A percentile compares a stretch with the other conserved stretches of the same genome.
phyloP scores from a whole-genome alignment of 139 green algal genomes.

The Diplosphaera chodatii region DNA sequence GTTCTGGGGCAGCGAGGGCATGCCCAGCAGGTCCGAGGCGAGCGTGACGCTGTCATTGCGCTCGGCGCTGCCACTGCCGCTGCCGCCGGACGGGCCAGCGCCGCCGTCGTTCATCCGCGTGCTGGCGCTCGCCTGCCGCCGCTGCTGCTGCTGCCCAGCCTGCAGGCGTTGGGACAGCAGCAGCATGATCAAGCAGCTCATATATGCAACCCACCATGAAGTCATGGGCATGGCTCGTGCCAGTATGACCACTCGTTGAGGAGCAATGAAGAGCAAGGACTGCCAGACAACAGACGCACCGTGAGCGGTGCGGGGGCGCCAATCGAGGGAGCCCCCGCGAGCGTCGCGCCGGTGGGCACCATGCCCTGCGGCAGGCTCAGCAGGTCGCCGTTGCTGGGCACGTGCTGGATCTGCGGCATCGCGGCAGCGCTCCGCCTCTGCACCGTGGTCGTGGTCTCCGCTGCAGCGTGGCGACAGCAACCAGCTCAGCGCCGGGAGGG shows the following conservation, averaged over 20 bases:
- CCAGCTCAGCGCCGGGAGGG: too few relatives aligned
- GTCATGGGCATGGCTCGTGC: too few relatives aligned
- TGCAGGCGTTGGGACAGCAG: too few relatives aligned
- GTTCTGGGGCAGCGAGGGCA: conserved; percentile 3
- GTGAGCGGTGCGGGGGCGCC: neutral
- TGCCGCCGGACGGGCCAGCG: neutral
- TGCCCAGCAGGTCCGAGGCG: conserved; percentile 6
- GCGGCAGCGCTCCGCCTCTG: too few relatives aligned
- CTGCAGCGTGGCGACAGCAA: neutral
- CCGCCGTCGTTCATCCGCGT: neutral
- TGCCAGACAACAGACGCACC: neutral
- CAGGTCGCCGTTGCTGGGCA: neutral
- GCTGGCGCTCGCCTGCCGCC: neutral
- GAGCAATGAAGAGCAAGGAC: neutral
- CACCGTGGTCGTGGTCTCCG: neutral
- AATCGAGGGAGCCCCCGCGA: neutral
- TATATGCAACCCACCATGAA: too few relatives aligned
- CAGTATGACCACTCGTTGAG: neutral
- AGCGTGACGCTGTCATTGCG: neutral
- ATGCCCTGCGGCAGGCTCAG: neutral
- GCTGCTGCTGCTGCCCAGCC: neutral
- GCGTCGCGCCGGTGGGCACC: neutral
- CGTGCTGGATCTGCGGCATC: neutral
- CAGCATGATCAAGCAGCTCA: too few relatives aligned
- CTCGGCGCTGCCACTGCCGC: neutral